phyloP scores from a whole-genome alignment of 345 rosid genomes.

The Euphorbia tirucalli region DNA sequence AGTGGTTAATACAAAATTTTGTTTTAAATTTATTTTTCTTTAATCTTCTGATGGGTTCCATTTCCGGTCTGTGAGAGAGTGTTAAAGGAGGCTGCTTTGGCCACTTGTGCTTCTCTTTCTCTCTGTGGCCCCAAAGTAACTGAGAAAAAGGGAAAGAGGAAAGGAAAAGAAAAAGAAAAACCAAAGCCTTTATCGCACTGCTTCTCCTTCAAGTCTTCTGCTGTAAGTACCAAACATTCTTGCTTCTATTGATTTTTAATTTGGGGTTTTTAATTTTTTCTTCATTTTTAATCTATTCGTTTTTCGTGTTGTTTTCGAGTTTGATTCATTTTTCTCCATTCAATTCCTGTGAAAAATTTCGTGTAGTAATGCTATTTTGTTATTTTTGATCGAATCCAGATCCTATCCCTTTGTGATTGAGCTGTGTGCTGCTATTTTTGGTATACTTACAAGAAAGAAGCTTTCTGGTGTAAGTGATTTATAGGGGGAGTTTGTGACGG shows the following conservation, averaged over 20 bases:
- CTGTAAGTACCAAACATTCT: conserved; percentile 24
- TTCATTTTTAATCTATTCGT: background rate
- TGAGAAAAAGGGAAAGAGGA: background rate
- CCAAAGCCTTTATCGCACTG: conserved; percentile 5
- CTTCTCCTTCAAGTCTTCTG: conserved; percentile 21
- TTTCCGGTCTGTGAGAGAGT: conserved; percentile 17
- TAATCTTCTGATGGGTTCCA: conserved; percentile 11
- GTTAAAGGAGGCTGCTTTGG: conserved; percentile 13
- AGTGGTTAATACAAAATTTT: background rate
- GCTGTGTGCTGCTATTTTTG: conserved; percentile 20
- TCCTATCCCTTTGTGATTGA: conserved; percentile 19
- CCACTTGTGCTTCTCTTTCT: conserved; percentile 7
- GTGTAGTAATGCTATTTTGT: conserved; percentile 12
- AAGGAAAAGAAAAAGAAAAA: conserved; percentile 3
- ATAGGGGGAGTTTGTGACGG: conserved; percentile 6
- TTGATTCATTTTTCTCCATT: background rate
- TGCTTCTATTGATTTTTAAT: conserved; percentile 1
- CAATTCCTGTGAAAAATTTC: background rate
- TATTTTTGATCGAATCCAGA: conserved; percentile 33
- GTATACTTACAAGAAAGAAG: conserved; percentile 6
- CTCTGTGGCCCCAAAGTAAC: conserved; percentile 15
- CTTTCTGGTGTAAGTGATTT: conserved; percentile 22
- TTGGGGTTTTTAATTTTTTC: conserved; percentile 5
- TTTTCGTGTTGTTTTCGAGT: background rate
- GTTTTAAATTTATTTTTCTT: background rate